These are phyloP conservation scores for Pythium sukuiense DNA, from an alignment of 352 stramenopile species.

Conservation along the genomic window DNA sequence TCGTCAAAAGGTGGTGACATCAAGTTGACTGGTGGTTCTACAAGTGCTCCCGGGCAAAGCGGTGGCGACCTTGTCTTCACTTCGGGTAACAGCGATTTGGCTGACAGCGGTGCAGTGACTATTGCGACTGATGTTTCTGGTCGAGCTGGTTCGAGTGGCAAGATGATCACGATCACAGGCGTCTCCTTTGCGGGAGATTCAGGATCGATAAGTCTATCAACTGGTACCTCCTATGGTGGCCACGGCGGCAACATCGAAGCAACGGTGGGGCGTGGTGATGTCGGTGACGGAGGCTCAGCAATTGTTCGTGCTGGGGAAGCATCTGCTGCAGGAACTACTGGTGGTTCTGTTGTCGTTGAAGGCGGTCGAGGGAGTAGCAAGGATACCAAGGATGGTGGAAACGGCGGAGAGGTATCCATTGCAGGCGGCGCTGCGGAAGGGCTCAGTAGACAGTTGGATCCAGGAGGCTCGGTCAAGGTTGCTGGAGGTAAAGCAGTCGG, in stretches of 20 bases:
- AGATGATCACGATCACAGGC: conserved; percentile 64
- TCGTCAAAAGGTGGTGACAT: conserved; percentile 69
- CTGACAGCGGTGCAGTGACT: conserved; percentile 78
- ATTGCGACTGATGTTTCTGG: conserved; percentile 79
- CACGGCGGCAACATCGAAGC: conserved; percentile 69
- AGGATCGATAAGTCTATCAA: conserved; percentile 64
- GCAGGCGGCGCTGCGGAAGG: conserved; percentile 61
- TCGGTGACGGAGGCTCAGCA: conserved; percentile 67
- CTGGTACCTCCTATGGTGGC: conserved; percentile 58
- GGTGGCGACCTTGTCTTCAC: conserved; percentile 80
- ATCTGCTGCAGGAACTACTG: conserved; percentile 35
- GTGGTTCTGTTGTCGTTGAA: conserved; percentile 48
- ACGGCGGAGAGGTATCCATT: conserved; percentile 67
- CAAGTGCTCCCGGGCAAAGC: conserved; percentile 35
- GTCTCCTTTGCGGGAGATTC: conserved; percentile 55
- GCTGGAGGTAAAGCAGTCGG: conserved; percentile 46
- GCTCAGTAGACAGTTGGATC: conserved; percentile 38
- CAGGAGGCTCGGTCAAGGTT: conserved; percentile 50
- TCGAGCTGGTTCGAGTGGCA: conserved; percentile 68
- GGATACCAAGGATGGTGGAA: conserved; percentile 59
- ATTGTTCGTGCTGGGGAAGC: conserved; percentile 66
- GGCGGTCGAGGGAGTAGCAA: conserved; percentile 42
- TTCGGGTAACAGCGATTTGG: conserved; percentile 64
- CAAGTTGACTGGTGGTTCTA: conserved; percentile 61
- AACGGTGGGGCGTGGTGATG: conserved; percentile 51